phyloP scores from a whole-genome alignment of 768 basidiomycete species.

The Leucogyrophana mollusca region DNA sequence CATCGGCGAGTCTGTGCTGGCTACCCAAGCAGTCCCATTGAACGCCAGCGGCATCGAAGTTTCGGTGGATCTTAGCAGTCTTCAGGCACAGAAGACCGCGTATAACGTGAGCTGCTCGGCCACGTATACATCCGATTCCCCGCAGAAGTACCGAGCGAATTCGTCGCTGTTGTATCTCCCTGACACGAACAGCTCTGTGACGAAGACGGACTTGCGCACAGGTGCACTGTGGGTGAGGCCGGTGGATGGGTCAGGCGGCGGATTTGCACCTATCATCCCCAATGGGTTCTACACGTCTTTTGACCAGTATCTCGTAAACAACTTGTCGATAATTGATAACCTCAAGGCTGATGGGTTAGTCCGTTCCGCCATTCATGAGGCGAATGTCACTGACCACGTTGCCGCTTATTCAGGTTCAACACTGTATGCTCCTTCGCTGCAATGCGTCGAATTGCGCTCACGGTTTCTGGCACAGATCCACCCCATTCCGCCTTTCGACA shows the following conservation, averaged over 20 bases:
- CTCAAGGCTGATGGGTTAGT: conserved; percentile 57
- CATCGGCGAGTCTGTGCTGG: conserved; percentile 21
- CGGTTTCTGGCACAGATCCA: conserved; percentile 52
- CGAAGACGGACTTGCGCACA: conserved; percentile 47
- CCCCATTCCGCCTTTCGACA: conserved; percentile 65
- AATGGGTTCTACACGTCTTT: conserved; percentile 75
- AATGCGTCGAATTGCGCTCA: conserved; percentile 12
- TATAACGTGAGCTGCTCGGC: conserved; percentile 37
- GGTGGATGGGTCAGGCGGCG: conserved; percentile 15
- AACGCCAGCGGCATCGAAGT: conserved; percentile 36
- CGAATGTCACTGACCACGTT: not conserved
- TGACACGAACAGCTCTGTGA: conserved; percentile 34
- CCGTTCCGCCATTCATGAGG: no score
- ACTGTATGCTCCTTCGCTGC: conserved; percentile 11
- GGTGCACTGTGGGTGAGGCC: conserved; percentile 43
- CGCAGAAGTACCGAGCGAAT: conserved; percentile 30
- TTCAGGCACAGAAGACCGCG: conserved; percentile 26
- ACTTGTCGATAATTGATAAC: conserved; percentile 51
- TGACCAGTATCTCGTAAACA: conserved; percentile 48
- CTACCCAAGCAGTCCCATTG: conserved; percentile 32
- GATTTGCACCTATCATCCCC: conserved; percentile 49
- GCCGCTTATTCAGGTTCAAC: conserved; percentile 12
- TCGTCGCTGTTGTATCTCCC: conserved; percentile 42
- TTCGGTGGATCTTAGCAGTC: conserved; percentile 26
- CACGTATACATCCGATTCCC: conserved; percentile 13